phyloP scores from a whole-genome alignment of 768 basidiomycete species.

The Punctularia strigosozonata region DNA sequence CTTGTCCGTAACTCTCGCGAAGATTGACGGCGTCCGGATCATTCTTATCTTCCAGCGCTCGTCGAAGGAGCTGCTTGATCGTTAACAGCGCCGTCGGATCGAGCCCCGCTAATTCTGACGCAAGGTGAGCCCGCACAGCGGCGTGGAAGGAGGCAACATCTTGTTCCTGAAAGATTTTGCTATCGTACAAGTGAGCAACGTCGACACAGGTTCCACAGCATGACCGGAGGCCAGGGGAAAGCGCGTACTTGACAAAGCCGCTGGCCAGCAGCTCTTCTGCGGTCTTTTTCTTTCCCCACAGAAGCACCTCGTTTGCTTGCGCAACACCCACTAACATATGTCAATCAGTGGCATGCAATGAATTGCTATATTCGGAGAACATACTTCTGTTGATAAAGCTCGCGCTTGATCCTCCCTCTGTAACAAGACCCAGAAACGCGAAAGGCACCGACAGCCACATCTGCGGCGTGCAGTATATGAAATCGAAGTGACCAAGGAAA shows the following conservation, averaged over 20 bases:
- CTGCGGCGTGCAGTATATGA: slow-evolving; percentile 53
- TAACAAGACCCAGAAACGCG: slow-evolving; percentile 55
- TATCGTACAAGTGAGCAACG: slow-evolving; percentile 15
- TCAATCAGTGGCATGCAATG: neutral
- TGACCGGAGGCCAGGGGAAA: neutral
- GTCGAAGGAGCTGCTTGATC: slow-evolving; percentile 41
- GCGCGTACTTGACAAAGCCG: slow-evolving; percentile 55
- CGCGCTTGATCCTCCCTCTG: slow-evolving; percentile 61
- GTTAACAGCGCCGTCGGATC: slow-evolving; percentile 41
- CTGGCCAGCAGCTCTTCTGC: slow-evolving; percentile 44
- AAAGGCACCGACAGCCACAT: slow-evolving; percentile 59
- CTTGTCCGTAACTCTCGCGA: slow-evolving; percentile 63
- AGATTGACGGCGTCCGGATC: slow-evolving; percentile 53
- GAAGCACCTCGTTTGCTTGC: slow-evolving; percentile 58
- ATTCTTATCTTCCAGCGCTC: slow-evolving; percentile 49
- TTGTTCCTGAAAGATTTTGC: slow-evolving; percentile 49
- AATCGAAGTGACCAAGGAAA: slow-evolving; percentile 63
- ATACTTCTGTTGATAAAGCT: slow-evolving; percentile 55
- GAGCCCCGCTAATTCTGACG: slow-evolving; percentile 45
- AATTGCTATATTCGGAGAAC: slow-evolving; percentile 12
- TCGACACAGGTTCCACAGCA: no score
- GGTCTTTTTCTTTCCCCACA: slow-evolving; percentile 57
- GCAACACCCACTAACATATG: slow-evolving; percentile 45
- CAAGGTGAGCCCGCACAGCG: slow-evolving; percentile 35
- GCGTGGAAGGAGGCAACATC: slow-evolving; percentile 39